Conservation (phyloP, 1,284 basidiomycete species). For the Wallemia mellicola region DNA sequence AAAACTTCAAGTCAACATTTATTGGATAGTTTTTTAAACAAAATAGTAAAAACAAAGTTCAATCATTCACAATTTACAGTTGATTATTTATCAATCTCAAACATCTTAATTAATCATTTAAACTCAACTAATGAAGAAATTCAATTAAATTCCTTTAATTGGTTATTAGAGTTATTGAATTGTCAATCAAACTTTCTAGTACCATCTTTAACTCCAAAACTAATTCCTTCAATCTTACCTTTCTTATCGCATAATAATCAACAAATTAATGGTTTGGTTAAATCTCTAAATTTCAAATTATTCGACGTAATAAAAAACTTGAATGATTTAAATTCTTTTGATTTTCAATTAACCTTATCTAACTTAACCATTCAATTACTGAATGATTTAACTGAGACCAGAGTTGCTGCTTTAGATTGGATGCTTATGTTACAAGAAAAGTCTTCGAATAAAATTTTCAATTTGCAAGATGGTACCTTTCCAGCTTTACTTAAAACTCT, state of each 20-base stretch:
- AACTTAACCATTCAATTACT: slow-evolving; percentile 75
- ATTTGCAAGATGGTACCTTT: slow-evolving; percentile 89
- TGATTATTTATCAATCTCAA: slow-evolving; percentile 73
- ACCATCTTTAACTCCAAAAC: slow-evolving; percentile 69
- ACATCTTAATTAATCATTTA: slow-evolving; percentile 74
- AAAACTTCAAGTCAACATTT: slow-evolving; percentile 69
- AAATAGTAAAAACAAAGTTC: not conserved
- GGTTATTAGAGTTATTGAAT: slow-evolving; percentile 70
- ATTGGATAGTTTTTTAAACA: slow-evolving; percentile 39
- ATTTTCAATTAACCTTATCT: slow-evolving; percentile 73
- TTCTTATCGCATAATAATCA: slow-evolving; percentile 74
- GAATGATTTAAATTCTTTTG: slow-evolving; percentile 58
- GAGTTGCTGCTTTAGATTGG: slow-evolving; percentile 89
- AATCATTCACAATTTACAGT: slow-evolving; percentile 12
- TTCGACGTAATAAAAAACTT: slow-evolving; percentile 57
- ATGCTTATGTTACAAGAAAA: slow-evolving; percentile 64
- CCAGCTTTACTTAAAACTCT: slow-evolving; percentile 80
- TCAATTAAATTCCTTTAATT: slow-evolving; percentile 57
- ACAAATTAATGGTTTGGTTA: slow-evolving; percentile 63
- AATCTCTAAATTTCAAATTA: slow-evolving; percentile 58
- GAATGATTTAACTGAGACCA: slow-evolving; percentile 84
- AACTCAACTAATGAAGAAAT: slow-evolving; percentile 64
- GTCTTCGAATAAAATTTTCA: slow-evolving; percentile 33
- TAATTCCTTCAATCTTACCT: slow-evolving; percentile 71
- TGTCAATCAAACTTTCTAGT: slow-evolving; percentile 77